phyloP scores from a whole-genome alignment of 306 rosid species.

The Fragaria nilgerrensis region DNA sequence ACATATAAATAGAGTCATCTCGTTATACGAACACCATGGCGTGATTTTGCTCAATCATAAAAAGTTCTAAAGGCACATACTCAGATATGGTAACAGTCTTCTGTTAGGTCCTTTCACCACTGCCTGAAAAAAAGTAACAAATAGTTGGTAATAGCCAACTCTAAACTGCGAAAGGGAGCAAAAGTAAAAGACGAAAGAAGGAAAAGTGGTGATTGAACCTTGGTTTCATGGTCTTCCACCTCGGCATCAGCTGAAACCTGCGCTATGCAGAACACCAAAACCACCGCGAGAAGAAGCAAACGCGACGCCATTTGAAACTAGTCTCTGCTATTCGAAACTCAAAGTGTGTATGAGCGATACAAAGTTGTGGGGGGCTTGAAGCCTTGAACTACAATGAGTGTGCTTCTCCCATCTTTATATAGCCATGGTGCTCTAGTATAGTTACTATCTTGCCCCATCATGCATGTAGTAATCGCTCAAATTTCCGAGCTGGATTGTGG shows the following conservation, averaged over 20 bases:
- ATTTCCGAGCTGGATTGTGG: background rate
- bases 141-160: background rate
- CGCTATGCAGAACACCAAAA: conserved; percentile 21
- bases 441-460: conserved; percentile 2
- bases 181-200: background rate
- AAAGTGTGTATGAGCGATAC: background rate
- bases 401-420: background rate
- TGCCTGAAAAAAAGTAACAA: background rate
- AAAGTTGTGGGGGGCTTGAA: background rate
- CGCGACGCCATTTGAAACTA: conserved; percentile 24
- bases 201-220: conserved; percentile 10
- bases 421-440: background rate
- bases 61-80: background rate
- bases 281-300: conserved; percentile 14
- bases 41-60: background rate
- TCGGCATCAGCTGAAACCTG: conserved; percentile 26
- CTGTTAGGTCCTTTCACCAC: conserved; percentile 31
- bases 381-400: background rate
- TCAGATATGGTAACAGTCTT: conserved; percentile 27
- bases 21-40: background rate
- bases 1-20: background rate
- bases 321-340: background rate
- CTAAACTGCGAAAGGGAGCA: too few species aligned
- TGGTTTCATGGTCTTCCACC: conserved; percentile 19
- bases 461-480: background rate